Conservation (phyloP, 116 monocot genomes). For the Dioscorea cayenensis region DNA sequence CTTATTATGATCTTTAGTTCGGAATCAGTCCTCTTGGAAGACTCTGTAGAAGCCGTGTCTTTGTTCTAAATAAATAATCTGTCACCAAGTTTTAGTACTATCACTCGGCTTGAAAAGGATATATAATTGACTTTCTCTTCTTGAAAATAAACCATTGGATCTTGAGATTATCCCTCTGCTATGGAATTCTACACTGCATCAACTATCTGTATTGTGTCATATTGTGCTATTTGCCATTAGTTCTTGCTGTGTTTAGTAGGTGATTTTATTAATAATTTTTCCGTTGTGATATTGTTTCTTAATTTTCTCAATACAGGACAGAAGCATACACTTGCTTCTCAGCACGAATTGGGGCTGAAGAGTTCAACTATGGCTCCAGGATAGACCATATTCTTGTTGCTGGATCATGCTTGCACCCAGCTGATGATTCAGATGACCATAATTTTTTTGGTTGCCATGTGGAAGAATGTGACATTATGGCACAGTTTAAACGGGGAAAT, state of each 20-base stretch:
- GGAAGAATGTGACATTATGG: conserved; percentile 76
- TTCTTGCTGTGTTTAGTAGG: background rate
- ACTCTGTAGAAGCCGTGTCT: no score
- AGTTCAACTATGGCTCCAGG: conserved; percentile 90
- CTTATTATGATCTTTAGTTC: no score
- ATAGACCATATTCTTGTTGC: conserved; percentile 91
- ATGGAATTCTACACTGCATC: no score
- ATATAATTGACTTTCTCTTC: no score
- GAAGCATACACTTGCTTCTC: conserved; percentile 89
- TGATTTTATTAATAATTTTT: background rate
- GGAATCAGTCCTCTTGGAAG: no score
- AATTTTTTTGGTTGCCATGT: conserved; percentile 76
- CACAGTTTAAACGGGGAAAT: conserved; percentile 64
- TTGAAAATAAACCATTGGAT: no score
- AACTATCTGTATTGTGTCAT: background rate
- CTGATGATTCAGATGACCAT: conserved; percentile 39
- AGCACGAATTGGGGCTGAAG: conserved; percentile 70
- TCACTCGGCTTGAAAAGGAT: no score
- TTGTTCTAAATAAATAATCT: no score
- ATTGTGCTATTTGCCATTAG: background rate
- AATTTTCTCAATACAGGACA: conserved; percentile 29
- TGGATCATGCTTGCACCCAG: conserved; percentile 73
- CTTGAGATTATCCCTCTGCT: no score
- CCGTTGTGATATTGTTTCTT: background rate
- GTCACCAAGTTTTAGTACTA: no score